Conservation (phyloP, 768 basidiomycete genomes). For the Xerocomellus chrysenteron region DNA sequence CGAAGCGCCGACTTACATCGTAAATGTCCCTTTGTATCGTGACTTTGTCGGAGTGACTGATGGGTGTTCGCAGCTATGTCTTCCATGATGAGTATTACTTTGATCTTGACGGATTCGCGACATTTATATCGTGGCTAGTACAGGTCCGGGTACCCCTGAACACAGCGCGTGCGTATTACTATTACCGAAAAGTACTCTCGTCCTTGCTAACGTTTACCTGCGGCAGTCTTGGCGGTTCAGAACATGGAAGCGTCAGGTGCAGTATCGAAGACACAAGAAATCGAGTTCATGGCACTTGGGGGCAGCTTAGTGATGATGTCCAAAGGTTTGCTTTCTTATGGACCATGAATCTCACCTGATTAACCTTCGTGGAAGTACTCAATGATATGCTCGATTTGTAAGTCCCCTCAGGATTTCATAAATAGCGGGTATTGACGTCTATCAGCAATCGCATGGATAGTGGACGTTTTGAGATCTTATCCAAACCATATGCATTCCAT, state of each 20-base stretch:
- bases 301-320: constrained; percentile 88
- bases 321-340: constrained; percentile 49
- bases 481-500: constrained; percentile 72
- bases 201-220: background rate
- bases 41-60: background rate
- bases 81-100: constrained; percentile 64
- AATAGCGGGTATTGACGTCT: constrained; percentile 1
- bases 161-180: constrained; percentile 51
- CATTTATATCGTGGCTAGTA: constrained; percentile 24
- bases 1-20: constrained; percentile 80
- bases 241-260: constrained; percentile 83
- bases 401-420: constrained; percentile 22
- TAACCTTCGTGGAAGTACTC: constrained; percentile 46
- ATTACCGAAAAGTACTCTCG: background rate
- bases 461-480: constrained; percentile 73
- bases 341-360: background rate
- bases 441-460: constrained; percentile 82
- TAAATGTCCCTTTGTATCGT: constrained; percentile 41
- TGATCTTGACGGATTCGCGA: constrained; percentile 4
- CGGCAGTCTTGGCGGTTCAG: constrained; percentile 75
- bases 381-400: constrained; percentile 83
- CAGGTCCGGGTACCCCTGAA: constrained; percentile 83
- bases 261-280: constrained; percentile 71
- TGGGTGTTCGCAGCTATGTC: constrained; percentile 50
- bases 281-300: constrained; percentile 85